Base-by-base conservation (phyloP, 768 basidiomycete genomes). In the Boletus bicolor region DNA sequence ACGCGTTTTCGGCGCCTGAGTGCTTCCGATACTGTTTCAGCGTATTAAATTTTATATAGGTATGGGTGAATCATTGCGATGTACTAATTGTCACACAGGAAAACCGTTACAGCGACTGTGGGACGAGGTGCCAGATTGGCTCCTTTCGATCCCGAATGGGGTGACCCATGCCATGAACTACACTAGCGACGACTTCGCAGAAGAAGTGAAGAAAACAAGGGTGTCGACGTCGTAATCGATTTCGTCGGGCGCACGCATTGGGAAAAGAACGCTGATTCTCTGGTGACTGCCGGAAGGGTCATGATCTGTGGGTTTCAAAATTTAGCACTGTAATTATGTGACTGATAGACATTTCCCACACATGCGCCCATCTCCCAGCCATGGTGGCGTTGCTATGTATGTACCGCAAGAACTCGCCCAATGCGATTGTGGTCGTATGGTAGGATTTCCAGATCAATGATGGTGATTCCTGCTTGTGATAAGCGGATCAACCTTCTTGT, bases 151-250 rank as follows among this genome's bases (percentile, higher is more conserved):
- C 9, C 82, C 84, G 24, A 82, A 79, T 60, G 85, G 87, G 52
- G 80, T 89, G 44, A 92, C 89, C 0, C 81, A 91, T 65, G 83
- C 77, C 21, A 84, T 87, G 51, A 94, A 95, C 72, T 95, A 96
- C 76, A 92, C 84, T 66, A 89, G 82, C 6, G 76, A 90, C 61
- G 83, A 93, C 66, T 97, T 97, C 66, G 81, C 86, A 9, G 76
- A 81, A 36, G 84, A 83, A 49, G 84, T 90, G 19, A 86, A 87
- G 72, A 77, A 81, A 55, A 78, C 79, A 82, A 83, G 59, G 93
- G 93, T 12, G 91, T 86, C 11, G 81, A 97, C 73, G 79, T 95
- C 30, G 75, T 96, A 51, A 79, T 98, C 60, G 93, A 98, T 71
- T 88, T 92, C 60, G 88, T 91, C 41, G 90, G 89, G 4, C 78